Base-by-base conservation (phyloP, 2,329 filamentous ascomycete genomes). In the Nemania abortiva region DNA sequence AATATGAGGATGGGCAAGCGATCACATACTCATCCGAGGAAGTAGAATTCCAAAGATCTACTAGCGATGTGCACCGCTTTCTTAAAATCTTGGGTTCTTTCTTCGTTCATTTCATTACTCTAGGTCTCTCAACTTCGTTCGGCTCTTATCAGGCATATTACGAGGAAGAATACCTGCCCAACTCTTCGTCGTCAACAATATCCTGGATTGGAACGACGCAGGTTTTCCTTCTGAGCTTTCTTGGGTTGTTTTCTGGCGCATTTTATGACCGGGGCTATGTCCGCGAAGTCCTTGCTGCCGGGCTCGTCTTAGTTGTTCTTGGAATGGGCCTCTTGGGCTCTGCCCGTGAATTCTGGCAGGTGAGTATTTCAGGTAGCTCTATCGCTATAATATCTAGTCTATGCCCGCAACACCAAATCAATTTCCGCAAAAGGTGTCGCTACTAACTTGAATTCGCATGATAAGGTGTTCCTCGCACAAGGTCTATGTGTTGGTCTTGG, bases 311-410 rank as follows among this genome's bases (percentile, higher is more conserved):
- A 13, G 69, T 72, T 31, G 66, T 74, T 45, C 24, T 76, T 18
- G 79, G 78, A 4, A 63, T 82, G 49, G 75, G 83, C 53, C 79
- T 80, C 70, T 74, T 77, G 2, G 78, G 78, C 24, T 77, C 83
- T 37, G 52, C 56, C 6, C 7, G 34, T 39, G 24, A 56, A n/a
- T 63, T 52, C 27, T 60, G 61, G 55, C 63, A 62, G 31, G 52
- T 47, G 42, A 47, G 42, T 47, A 20, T 9, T 47, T 47, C 9
- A 9, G 5, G 42, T 47, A 6, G 18, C 9, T 47, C 2, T 20
- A 20, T 47, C 18, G 18, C 42, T 20, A 20, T 20, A 18, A 20
- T 20, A 47, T 7, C 42, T 2, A 20, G 39, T 18, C 13, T 15
- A 42, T 18, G 15, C 18, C 39, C 13, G 6, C 39, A 2, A 42